Conservation (phyloP, 2,329 filamentous ascomycete species). For the Endothia cerciana region DNA sequence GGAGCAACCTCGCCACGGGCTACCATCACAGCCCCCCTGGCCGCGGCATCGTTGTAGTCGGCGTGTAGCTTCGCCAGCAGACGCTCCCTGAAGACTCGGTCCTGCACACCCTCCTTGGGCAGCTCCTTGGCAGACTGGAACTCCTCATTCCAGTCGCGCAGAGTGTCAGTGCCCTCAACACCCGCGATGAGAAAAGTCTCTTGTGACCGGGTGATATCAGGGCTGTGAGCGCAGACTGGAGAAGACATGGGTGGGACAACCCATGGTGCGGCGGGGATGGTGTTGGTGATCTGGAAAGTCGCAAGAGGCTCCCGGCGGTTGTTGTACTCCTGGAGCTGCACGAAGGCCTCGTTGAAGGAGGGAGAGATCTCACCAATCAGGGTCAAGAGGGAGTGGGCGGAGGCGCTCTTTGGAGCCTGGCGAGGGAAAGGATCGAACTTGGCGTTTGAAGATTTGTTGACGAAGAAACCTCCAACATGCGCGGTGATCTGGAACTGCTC, state of each 20-base stretch:
- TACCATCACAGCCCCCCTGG: constrained; percentile 87
- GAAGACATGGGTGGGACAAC: constrained; percentile 73
- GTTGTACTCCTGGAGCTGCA: constrained; percentile 81
- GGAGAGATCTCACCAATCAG: constrained; percentile 80
- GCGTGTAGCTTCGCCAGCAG: constrained; percentile 95
- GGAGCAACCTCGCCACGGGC: constrained; percentile 91
- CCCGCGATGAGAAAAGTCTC: constrained; percentile 90
- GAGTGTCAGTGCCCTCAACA: constrained; percentile 89
- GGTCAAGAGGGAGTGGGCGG: constrained; percentile 83
- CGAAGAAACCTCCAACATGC: constrained; percentile 92
- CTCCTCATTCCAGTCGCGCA: constrained; percentile 98
- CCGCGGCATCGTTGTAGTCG: constrained; percentile 95
- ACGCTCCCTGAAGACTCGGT: constrained; percentile 93
- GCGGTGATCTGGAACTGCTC: constrained; percentile 94
- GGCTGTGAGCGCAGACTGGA: constrained; percentile 69
- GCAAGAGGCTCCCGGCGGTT: constrained; percentile 84
- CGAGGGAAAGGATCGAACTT: constrained; percentile 93
- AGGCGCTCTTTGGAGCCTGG: constrained; percentile 74
- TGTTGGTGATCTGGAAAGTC: constrained; percentile 94
- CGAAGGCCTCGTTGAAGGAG: constrained; percentile 78
- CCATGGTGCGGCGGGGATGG: constrained; percentile 92
- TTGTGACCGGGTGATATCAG: constrained; percentile 87
- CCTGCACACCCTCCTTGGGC: constrained; percentile 90
- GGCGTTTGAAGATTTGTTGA: constrained; percentile 93
- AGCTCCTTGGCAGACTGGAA: constrained; percentile 96